phyloP scores from a whole-genome alignment of 1,284 basidiomycete genomes.

The Kwoniella shivajii region DNA sequence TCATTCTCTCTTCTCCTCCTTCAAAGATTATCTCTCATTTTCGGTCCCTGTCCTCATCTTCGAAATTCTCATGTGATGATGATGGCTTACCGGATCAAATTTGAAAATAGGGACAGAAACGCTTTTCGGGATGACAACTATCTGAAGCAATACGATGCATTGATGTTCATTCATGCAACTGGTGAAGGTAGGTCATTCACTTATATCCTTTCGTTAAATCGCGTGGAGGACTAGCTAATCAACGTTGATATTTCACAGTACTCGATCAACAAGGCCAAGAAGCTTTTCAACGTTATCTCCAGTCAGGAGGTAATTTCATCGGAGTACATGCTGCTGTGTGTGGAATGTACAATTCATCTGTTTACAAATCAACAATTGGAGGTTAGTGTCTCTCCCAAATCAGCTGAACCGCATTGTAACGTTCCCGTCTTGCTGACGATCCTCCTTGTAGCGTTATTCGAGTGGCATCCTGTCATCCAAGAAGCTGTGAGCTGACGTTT shows the following conservation, averaged over 20 bases:
- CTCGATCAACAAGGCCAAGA: conserved; percentile 64
- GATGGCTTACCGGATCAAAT: no score
- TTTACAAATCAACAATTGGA: conserved; percentile 62
- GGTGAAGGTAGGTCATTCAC: conserved; percentile 60
- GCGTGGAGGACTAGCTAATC: background rate
- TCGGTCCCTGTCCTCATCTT: no score
- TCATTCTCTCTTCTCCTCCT: background rate
- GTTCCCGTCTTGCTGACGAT: background rate
- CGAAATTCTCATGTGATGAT: no score
- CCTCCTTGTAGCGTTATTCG: conserved; percentile 61
- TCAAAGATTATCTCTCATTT: background rate
- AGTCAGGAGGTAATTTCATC: conserved; percentile 55
- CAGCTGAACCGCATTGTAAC: background rate
- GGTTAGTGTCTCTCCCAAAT: conserved; percentile 23
- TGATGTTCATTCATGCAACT: conserved; percentile 72
- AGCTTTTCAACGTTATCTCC: conserved; percentile 67
- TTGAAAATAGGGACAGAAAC: conserved; percentile 59
- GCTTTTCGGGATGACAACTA: conserved; percentile 63
- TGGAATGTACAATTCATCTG: conserved; percentile 66
- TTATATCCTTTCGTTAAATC: background rate
- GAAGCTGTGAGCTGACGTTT: conserved; percentile 43
- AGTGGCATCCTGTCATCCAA: conserved; percentile 71
- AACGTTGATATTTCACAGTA: conserved; percentile 54
- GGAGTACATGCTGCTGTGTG: conserved; percentile 65
- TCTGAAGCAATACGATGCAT: conserved; percentile 63